Conservation (phyloP, 2,329 filamentous ascomycete species). For the Pyrenochaeta sp. region DNA sequence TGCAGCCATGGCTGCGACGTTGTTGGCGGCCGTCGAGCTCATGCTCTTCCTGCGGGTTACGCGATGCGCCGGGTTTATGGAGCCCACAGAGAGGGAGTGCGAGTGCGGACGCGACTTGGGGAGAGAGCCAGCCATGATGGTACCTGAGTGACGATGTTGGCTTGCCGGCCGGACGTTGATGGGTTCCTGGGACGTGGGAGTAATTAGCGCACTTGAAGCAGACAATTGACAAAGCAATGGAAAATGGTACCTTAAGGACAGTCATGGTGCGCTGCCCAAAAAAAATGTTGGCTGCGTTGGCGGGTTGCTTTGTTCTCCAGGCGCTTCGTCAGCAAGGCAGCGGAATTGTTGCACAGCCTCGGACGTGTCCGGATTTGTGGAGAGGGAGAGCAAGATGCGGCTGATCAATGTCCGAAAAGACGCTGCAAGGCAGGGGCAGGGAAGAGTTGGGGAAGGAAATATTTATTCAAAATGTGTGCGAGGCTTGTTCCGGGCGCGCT, state of each 20-base stretch:
- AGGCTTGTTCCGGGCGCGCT: conserved; percentile 15
- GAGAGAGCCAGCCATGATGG: conserved; percentile 66
- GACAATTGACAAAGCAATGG: conserved; percentile 8
- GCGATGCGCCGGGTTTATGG: conserved; percentile 82
- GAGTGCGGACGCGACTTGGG: conserved; percentile 78
- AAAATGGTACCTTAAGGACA: conserved; percentile 48
- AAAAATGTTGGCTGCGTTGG: conserved; percentile 7
- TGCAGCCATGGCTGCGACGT: conserved; percentile 77
- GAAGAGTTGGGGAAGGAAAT: conserved; percentile 15
- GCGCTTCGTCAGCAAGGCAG: conserved; percentile 20
- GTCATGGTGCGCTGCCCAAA: conserved; percentile 37
- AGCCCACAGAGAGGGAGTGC: conserved; percentile 79
- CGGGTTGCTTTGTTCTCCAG: conserved; percentile 23
- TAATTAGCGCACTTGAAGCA: conserved; percentile 39
- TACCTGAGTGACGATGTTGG: conserved; percentile 55
- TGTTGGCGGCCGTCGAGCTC: conserved; percentile 75
- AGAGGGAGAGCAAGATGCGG: conserved; percentile 25
- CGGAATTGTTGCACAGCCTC: conserved; percentile 32
- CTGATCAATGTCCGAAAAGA: conserved; percentile 18
- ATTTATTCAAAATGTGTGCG: conserved; percentile 20
- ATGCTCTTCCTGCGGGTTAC: conserved; percentile 95
- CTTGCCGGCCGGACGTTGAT: conserved; percentile 54
- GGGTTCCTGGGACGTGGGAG: conserved; percentile 42
- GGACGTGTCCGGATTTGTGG: conserved; percentile 18
- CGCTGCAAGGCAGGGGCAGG: conserved; percentile 24